Base-by-base conservation (phyloP, 768 basidiomycete species). In the Macrolepiota dolichaula region DNA sequence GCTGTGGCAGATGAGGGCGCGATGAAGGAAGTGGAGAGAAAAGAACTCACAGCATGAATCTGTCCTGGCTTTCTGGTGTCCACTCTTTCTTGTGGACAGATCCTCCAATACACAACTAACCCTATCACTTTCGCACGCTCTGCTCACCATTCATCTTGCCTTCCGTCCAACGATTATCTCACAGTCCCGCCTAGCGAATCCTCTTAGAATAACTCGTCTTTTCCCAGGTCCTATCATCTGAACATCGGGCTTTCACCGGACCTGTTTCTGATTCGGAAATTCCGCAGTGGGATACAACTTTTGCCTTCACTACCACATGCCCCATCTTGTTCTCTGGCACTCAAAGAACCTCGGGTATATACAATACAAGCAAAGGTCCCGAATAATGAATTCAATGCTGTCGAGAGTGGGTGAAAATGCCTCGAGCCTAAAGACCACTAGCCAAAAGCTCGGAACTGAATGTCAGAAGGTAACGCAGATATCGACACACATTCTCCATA, bases 91-190 rank as follows among this genome's bases (percentile, higher is more conserved):
- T 11, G 37, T 13, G 15, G 24, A 37, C 40, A 19, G n/a, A 44
- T 40, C 25, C 40, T 42, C 55, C 17, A 36, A 13, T 19, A 36
- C n/a, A n/a, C 32, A 51, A 12, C 12, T 15, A n/a, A n/a, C 27
- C 27, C 36, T 57, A 37, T 50, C 57, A 57, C 57, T 57, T 57
- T 57, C 57, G 27, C 57, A 57, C 57, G 57, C 57, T 57, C 55
- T 10, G 22, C 42, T 36, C 22, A 12, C 4, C 24, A 56, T 15
- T 57, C 38, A 49, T 19, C 32, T 24, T 44, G 17, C 15, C 42
- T 44, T 44, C 19, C 17, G 17, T n/a, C 17, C 42, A 5, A 44
- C 19, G 42, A n/a, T n/a, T n/a, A 19, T 19, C n/a, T n/a, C 42
- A 7, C 42, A 44, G n/a, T 22, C 42, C 42, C 19, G 42, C 19